Evolutionary conservation across 345 rosid genomes (phyloP), one percentile per base, ranked within the genome.

Genomic region (Angophora floribunda): DNA sequence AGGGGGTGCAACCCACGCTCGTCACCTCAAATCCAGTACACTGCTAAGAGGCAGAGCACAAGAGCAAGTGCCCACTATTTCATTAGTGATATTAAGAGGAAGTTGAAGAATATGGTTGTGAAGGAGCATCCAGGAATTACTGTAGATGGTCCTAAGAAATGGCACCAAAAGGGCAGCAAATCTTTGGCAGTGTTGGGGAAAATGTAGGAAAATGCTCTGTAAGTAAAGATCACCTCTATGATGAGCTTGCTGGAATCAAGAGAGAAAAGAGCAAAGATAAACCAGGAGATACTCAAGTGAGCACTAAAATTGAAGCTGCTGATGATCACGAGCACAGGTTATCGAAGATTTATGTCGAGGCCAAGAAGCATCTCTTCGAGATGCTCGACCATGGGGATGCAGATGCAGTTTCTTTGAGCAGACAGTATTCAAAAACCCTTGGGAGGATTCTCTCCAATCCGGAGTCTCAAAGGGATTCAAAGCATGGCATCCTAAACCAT

Each of bases 341-440:
- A 82, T 93, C 99, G 22, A 92, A 91, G 90, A 94, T 97, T 90
- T 95, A 97, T 67, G 70, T 90, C 51, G 97, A 95, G 91, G 98
- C 99, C 90, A 98, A 93, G 94, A 98, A 96, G 91, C 98, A 96
- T 92, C 93, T 96, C 28, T 94, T 95, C n/a, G 98, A 95, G 91
- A 94, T 95, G 94, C 91, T 97, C 85, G 93, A 91, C 85, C 91
- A 87, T 89, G 95, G 94, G 67, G 94, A 91, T 67, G 91, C 89
- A 87, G 91, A 90, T 90, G 89, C 86, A 8, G 92, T 87, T 89
- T 86, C 90, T 90, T 93, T 95, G 70, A 91, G 90, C 70, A 88
- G 91, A 79, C 93, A 89, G 52, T 87, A 63, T 85, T 94, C 94
- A 3, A 95, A 88, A 93, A 91, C 97, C 61, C 92, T 98, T 10